Conservation (phyloP, 2,329 filamentous ascomycete species). For the Arthrobotrys sphaeroides region DNA sequence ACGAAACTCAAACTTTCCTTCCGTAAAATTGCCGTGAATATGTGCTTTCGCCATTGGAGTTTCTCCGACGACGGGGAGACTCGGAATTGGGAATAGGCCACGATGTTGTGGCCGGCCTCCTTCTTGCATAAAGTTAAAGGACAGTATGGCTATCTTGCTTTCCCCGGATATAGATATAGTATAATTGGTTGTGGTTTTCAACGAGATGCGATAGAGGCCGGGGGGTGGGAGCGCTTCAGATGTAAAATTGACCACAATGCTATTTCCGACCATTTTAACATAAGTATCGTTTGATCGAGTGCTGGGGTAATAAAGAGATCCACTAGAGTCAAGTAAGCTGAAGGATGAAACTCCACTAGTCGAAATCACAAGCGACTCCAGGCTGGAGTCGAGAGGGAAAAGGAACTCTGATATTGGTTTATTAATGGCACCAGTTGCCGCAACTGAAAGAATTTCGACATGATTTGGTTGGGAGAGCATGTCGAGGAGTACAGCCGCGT, state of each 20-base stretch:
- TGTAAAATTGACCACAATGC: conserved; percentile 16
- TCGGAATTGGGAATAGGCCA: conserved; percentile 29
- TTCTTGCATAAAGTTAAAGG: conserved; percentile 16
- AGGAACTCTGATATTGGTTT: not conserved
- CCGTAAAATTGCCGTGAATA: conserved; percentile 18
- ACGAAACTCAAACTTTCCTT: conserved; percentile 29
- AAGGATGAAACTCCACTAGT: conserved; percentile 30
- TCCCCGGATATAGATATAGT: conserved; percentile 39
- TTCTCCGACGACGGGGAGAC: conserved; percentile 18
- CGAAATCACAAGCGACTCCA: conserved; percentile 26
- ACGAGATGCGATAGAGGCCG: conserved; percentile 21
- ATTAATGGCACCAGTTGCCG: not conserved
- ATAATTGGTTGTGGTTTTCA: not conserved
- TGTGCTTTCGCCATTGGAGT: not conserved
- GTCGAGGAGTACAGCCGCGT: not conserved
- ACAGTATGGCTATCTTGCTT: conserved; percentile 11
- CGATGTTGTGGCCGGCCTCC: conserved; percentile 25
- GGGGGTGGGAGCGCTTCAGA: not conserved
- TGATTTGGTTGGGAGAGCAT: conserved; percentile 21
- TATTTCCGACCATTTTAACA: conserved; percentile 3
- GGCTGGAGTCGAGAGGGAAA: conserved; percentile 29
- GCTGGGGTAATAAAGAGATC: not conserved
- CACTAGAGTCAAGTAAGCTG: conserved; percentile 18
- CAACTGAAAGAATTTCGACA: conserved; percentile 35
- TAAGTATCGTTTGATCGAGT: not conserved